A percentile compares a stretch with the other conserved stretches of the same genome.
Conservation (phyloP, 2,329 filamentous ascomycete species). For the Colletotrichum viniferum region DNA sequence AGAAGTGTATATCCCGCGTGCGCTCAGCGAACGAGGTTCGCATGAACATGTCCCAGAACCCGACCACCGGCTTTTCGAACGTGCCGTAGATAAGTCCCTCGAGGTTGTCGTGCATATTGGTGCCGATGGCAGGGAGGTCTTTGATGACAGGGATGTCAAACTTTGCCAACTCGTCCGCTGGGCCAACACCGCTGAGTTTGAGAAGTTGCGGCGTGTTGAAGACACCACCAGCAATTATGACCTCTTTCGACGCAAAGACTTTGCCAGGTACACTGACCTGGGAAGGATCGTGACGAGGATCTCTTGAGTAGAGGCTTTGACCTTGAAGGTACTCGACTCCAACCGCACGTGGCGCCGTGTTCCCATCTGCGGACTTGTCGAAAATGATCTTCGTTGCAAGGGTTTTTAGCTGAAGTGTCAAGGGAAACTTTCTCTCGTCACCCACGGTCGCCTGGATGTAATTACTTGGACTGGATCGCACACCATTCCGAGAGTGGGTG, state of each 20-base stretch:
- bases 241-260: constrained; percentile 40
- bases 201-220: constrained; percentile 58
- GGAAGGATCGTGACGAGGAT: constrained; percentile 24
- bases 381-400: constrained; percentile 20
- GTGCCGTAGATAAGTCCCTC: constrained; percentile 23
- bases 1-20: background rate
- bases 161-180: constrained; percentile 42
- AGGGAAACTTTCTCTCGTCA: background rate
- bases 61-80: constrained; percentile 32
- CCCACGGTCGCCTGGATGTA: constrained; percentile 23
- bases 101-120: constrained; percentile 52
- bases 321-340: constrained; percentile 23
- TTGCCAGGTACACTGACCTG: constrained; percentile 6
- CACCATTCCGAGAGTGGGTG: constrained; percentile 22
- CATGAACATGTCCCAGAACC: constrained; percentile 51
- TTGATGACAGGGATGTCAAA: constrained; percentile 48
- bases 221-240: constrained; percentile 54
- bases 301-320: constrained; percentile 23
- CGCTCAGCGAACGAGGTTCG: constrained; percentile 36
- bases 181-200: constrained; percentile 55
- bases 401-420: constrained; percentile 6
- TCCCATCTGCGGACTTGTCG: background rate
- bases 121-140: constrained; percentile 53
- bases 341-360: background rate
- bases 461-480: constrained; percentile 31